These are phyloP conservation scores for Cyberlindnera amylophila DNA, from an alignment of 805 yeast genomes.

Conservation along the genomic window DNA sequence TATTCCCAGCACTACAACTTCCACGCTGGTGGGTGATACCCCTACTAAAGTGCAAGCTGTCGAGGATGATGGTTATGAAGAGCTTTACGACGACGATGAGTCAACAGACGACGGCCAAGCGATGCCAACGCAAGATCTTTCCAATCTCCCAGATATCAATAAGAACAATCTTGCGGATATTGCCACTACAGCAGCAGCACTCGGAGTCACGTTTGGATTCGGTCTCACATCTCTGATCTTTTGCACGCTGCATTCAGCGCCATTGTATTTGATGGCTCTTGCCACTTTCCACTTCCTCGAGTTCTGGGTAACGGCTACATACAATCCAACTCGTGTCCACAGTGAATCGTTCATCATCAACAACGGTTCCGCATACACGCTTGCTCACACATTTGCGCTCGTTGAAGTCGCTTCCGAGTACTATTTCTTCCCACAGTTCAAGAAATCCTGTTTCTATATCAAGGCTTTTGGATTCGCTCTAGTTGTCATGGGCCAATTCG, in stretches of 20 bases:
- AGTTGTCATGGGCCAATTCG: slow-evolving; percentile 56
- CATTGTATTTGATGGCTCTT: slow-evolving; percentile 49
- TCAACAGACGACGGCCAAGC: background rate
- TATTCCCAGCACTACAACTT: background rate
- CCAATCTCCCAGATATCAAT: slow-evolving; percentile 30
- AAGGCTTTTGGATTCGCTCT: slow-evolving; percentile 44
- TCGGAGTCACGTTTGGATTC: slow-evolving; percentile 43
- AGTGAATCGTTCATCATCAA: slow-evolving; percentile 66
- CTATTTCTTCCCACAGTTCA: slow-evolving; percentile 37
- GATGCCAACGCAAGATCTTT: background rate
- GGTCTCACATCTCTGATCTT: slow-evolving; percentile 30
- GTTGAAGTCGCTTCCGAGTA: slow-evolving; percentile 46
- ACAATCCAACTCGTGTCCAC: slow-evolving; percentile 61
- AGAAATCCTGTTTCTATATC: slow-evolving; percentile 20
- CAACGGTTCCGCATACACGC: slow-evolving; percentile 55
- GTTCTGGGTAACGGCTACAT: slow-evolving; percentile 73
- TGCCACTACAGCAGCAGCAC: slow-evolving; percentile 38
- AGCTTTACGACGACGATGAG: background rate
- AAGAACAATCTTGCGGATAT: slow-evolving; percentile 42
- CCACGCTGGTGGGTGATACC: no score
- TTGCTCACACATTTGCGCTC: slow-evolving; percentile 55
- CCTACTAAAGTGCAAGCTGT: background rate
- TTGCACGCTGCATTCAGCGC: slow-evolving; percentile 31
- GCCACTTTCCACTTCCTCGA: slow-evolving; percentile 77
- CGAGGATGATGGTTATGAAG: slow-evolving; percentile 2